Conservation (phyloP, 129 eudicot species). For the Sambucus nigra region DNA sequence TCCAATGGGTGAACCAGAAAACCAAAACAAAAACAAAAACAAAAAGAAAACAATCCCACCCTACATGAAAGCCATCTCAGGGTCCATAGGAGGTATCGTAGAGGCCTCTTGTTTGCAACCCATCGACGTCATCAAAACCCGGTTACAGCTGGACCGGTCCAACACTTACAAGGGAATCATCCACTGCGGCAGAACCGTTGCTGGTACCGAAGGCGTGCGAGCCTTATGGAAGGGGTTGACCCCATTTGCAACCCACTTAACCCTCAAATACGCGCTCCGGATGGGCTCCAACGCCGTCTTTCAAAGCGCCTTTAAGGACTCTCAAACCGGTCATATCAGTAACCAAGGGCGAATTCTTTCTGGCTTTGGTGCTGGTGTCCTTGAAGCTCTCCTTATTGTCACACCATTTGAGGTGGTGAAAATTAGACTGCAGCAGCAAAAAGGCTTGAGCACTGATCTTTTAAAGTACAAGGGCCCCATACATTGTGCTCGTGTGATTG, state of each 20-base stretch:
- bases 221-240: slow-evolving; percentile 86
- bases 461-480: no score
- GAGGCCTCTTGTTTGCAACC: slow-evolving; percentile 76
- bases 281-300: slow-evolving; percentile 78
- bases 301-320: slow-evolving; percentile 53
- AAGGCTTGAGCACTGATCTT: slow-evolving; percentile 29
- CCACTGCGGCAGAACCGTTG: slow-evolving; percentile 64
- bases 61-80: slow-evolving; percentile 58
- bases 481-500: slow-evolving; percentile 33
- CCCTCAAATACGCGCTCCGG: slow-evolving; percentile 61
- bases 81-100: slow-evolving; percentile 63
- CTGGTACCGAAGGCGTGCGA: slow-evolving; percentile 44
- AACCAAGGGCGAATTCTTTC: slow-evolving; percentile 40
- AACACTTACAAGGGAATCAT: slow-evolving; percentile 60
- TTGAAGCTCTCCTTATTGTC: slow-evolving; percentile 74
- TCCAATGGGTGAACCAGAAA: no score
- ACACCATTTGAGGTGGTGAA: slow-evolving; percentile 70
- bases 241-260: slow-evolving; percentile 72
- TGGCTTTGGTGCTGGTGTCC: no score
- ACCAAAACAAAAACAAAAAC: no score
- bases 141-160: slow-evolving; percentile 62
- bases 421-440: no score
- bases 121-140: slow-evolving; percentile 76
- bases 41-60: slow-evolving; percentile 41
- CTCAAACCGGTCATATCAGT: slow-evolving; percentile 40